Conservation (phyloP, 2,329 filamentous ascomycete species). For the Aspergillus sp. region DNA sequence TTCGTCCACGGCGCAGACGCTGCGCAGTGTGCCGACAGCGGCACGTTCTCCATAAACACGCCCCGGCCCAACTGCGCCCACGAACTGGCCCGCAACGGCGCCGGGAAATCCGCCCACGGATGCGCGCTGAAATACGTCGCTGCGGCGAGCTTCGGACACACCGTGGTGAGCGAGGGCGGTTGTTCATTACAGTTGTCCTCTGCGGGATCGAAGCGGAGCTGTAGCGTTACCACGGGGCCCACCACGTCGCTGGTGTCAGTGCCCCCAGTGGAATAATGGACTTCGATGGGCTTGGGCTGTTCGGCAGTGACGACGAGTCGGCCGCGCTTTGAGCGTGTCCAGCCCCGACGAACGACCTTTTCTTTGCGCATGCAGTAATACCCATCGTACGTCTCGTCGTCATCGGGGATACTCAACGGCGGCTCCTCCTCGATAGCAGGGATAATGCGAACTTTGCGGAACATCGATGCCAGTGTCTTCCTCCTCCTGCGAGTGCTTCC, state of each 20-base stretch:
- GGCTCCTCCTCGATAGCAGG: conserved; percentile 53
- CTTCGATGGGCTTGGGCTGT: conserved; percentile 49
- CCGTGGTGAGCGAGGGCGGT: conserved; percentile 47
- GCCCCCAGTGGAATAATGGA: conserved; percentile 2
- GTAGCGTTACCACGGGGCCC: conserved; percentile 48
- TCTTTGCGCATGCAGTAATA: conserved; percentile 48
- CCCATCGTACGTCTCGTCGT: conserved; percentile 34
- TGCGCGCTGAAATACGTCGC: conserved; percentile 49
- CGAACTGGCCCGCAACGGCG: conserved; percentile 32
- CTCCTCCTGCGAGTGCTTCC: conserved; percentile 25
- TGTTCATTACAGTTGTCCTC: conserved; percentile 30
- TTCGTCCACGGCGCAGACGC: conserved; percentile 50
- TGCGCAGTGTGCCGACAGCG: conserved; percentile 49
- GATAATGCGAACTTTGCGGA: conserved; percentile 51
- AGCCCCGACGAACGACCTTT: conserved; percentile 53
- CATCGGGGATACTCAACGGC: conserved; percentile 45
- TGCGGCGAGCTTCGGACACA: conserved; percentile 50
- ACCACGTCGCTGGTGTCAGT: conserved; percentile 23
- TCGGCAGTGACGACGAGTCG: conserved; percentile 49
- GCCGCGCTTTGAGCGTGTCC: conserved; percentile 51
- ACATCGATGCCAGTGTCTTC: conserved; percentile 42
- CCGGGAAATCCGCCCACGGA: conserved; percentile 45
- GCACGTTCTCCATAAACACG: conserved; percentile 45
- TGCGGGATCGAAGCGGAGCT: conserved; percentile 54
- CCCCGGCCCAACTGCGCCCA: conserved; percentile 40